Percentiles rank a stretch among this genome's conserved stretches.
Evolutionary conservation across 1,284 basidiomycete genomes (phyloP).

Genomic region (Ganoderma meredithae): DNA sequence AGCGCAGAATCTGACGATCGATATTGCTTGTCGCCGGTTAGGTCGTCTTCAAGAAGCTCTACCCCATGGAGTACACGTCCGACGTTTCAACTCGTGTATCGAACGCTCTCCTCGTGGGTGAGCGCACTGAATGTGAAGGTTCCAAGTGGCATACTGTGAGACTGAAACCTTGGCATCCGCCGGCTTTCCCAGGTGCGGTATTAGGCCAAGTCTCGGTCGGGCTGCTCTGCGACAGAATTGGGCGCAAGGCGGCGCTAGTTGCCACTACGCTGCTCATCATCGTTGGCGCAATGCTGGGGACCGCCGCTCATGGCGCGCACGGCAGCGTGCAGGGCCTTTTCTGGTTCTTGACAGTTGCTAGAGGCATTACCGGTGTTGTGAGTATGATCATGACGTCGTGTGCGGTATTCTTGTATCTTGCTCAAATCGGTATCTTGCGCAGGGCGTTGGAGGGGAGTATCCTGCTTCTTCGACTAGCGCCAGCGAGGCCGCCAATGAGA

Average conservation of each 20-base stretch:
- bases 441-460: conserved; percentile 83
- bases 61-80: conserved; percentile 66
- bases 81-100: conserved; percentile 73
- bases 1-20: conserved; percentile 1
- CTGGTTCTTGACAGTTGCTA: conserved; percentile 80
- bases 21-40: conserved; percentile 33
- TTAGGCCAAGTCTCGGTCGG: conserved; percentile 76
- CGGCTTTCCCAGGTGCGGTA: conserved; percentile 55
- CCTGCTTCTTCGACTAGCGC: conserved; percentile 75
- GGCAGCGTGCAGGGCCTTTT: conserved; percentile 69
- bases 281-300: conserved; percentile 74
- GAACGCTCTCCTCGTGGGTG: conserved; percentile 78
- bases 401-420: conserved; percentile 6
- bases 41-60: conserved; percentile 70
- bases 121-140: conserved; percentile 27
- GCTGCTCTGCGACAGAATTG: conserved; percentile 73
- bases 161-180: conserved; percentile 10
- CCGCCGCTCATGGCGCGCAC: conserved; percentile 72
- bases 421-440: background rate
- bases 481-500: conserved; percentile 79
- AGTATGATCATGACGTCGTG: conserved; percentile 42
- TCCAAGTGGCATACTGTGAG: conserved; percentile 22
- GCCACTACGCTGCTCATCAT: conserved; percentile 76
- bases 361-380: conserved; percentile 77
- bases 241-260: conserved; percentile 77